A percentile compares a stretch with the other conserved stretches of the same genome.
phyloP scores from a whole-genome alignment of 1,284 basidiomycete genomes.

The Trametes versicolor region DNA sequence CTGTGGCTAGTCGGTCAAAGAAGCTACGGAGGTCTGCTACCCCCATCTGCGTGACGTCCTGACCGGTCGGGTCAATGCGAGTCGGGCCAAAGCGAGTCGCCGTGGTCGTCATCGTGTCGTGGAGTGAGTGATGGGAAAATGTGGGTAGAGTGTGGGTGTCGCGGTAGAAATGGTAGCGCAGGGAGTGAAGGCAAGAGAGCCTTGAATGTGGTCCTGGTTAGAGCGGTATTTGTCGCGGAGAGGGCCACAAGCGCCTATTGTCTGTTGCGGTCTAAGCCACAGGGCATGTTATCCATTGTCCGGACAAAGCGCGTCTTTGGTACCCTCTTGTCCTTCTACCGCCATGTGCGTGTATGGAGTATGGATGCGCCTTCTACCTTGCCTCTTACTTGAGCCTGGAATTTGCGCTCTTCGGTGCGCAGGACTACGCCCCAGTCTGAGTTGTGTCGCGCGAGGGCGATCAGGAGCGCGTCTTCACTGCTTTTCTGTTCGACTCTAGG shows the following conservation, averaged over 20 bases:
- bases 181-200: slow-evolving; percentile 11
- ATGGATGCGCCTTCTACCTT: not conserved
- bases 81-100: not conserved
- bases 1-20: slow-evolving; percentile 35
- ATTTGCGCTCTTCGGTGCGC: not conserved
- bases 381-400: not conserved
- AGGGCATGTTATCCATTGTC: slow-evolving; percentile 26
- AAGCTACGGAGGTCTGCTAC: slow-evolving; percentile 25
- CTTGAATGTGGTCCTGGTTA: slow-evolving; percentile 19
- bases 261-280: slow-evolving; percentile 21
- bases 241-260: slow-evolving; percentile 18
- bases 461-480: too few relatives aligned
- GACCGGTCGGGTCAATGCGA: not conserved
- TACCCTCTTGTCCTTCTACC: not conserved
- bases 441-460: too few relatives aligned
- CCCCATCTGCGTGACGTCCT: slow-evolving; percentile 8
- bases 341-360: not conserved
- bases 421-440: too few relatives aligned
- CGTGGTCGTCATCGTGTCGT: slow-evolving; percentile 17
- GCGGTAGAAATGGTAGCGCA: not conserved
- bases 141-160: slow-evolving; percentile 6
- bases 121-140: not conserved
- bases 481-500: too few relatives aligned
- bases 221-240: slow-evolving; percentile 24
- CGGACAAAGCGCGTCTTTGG: slow-evolving; percentile 5